Evolutionary conservation across 2,329 filamentous ascomycete species (phyloP).

Genomic region (Aspergillus flavus): DNA sequence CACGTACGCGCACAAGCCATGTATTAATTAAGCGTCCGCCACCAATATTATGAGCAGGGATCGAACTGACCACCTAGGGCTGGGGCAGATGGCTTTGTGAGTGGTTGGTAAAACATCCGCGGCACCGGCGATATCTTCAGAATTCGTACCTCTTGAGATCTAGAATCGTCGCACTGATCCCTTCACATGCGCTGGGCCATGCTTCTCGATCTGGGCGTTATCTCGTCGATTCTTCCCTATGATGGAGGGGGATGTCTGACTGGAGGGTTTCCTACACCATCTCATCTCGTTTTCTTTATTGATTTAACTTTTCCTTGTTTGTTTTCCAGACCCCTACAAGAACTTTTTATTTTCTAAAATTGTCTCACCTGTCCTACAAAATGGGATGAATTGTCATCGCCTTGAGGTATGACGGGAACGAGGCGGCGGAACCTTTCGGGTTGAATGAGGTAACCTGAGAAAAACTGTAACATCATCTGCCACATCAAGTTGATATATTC

Average conservation of each 20-base stretch:
- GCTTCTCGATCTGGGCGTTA: not conserved
- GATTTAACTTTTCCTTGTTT: not conserved
- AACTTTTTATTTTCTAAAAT: not conserved
- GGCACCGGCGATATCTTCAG: conserved; percentile 11
- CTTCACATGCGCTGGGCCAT: conserved; percentile 12
- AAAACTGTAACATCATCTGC: conserved; percentile 3
- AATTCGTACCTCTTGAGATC: conserved; percentile 17
- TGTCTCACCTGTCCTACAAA: not conserved
- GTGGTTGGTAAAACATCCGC: conserved; percentile 6
- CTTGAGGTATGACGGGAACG: conserved; percentile 4
- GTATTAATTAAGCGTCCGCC: conserved; percentile 3
- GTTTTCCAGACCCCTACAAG: too few species aligned
- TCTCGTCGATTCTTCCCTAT: not conserved
- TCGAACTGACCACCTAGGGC: not conserved
- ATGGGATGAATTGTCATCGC: not conserved
- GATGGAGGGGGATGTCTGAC: not conserved
- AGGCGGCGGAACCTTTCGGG: conserved; percentile 3
- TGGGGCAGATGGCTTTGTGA: not conserved
- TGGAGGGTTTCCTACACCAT: not conserved
- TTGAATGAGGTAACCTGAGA: not conserved
- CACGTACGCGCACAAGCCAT: conserved; percentile 7
- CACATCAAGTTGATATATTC: not conserved
- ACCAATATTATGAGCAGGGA: not conserved
- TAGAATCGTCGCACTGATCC: conserved; percentile 25
- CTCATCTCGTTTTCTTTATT: not conserved